phyloP scores from a whole-genome alignment of 306 rosid species.

The Urtica urens region DNA sequence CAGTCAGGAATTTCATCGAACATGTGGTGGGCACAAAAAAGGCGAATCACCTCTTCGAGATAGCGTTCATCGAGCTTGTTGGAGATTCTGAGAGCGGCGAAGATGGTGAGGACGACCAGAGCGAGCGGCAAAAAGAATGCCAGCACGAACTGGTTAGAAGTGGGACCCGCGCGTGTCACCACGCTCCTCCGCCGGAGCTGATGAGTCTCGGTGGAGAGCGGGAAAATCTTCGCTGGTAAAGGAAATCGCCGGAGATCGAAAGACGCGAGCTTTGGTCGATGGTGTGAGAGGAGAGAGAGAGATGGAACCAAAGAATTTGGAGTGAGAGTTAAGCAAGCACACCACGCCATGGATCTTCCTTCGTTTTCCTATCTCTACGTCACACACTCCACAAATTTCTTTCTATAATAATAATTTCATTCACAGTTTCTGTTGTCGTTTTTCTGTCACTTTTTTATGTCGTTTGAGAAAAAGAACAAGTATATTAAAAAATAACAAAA shows the following conservation, averaged over 20 bases:
- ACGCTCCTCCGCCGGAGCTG: slow-evolving; percentile 20
- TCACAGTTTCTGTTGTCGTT: not conserved
- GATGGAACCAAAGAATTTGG: slow-evolving; percentile 22
- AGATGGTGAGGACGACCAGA: slow-evolving; percentile 48
- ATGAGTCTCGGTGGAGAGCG: not conserved
- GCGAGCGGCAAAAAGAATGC: slow-evolving; percentile 58
- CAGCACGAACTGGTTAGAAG: slow-evolving; percentile 35
- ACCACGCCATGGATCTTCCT: slow-evolving; percentile 36
- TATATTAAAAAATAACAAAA: too few relatives aligned
- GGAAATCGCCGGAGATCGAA: slow-evolving; percentile 1
- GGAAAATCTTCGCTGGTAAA: too few relatives aligned
- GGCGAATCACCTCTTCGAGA: slow-evolving; percentile 56
- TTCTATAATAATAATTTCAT: too few relatives aligned
- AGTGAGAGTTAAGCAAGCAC: slow-evolving; percentile 28
- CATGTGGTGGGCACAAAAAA: not conserved
- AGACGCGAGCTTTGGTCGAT: slow-evolving; percentile 3
- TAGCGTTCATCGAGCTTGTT: slow-evolving; percentile 56
- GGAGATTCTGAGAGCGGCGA: slow-evolving; percentile 45
- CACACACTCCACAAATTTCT: too few relatives aligned
- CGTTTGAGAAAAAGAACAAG: not conserved
- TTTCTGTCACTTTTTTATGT: not conserved
- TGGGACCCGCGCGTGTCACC: slow-evolving; percentile 57
- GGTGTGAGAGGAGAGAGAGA: slow-evolving; percentile 2
- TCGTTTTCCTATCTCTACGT: not conserved
- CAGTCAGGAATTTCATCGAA: not conserved